Evolutionary conservation across 306 rosid genomes (phyloP).

Genomic region (Prunus mongolica): DNA sequence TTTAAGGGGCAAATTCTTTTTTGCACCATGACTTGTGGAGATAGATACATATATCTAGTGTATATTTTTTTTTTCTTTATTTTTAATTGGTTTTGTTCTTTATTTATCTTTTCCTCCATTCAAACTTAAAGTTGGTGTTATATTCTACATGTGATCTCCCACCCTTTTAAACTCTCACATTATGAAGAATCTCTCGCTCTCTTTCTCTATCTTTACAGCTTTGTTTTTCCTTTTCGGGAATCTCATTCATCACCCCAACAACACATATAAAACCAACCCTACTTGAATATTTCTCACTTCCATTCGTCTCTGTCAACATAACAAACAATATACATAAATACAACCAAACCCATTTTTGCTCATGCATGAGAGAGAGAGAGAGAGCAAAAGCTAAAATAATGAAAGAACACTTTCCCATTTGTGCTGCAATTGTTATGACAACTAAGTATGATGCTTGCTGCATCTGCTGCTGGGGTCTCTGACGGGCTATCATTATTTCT

Average conservation of each 20-base stretch:
- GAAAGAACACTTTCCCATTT: slow-evolving; percentile 15
- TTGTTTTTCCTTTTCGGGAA: slow-evolving; percentile 49
- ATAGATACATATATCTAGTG: slow-evolving; percentile 14
- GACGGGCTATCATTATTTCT: slow-evolving; percentile 57
- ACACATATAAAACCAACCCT: slow-evolving; percentile 56
- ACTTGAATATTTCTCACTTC: slow-evolving; percentile 58
- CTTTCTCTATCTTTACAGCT: slow-evolving; percentile 10
- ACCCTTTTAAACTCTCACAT: slow-evolving; percentile 33
- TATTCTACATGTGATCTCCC: slow-evolving; percentile 57
- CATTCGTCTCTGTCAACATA: slow-evolving; percentile 42
- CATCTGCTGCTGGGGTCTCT: slow-evolving; percentile 15
- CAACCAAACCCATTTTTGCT: background rate
- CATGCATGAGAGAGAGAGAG: background rate
- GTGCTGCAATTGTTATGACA: background rate
- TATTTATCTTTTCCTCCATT: slow-evolving; percentile 19
- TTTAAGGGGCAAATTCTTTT: slow-evolving; percentile 39
- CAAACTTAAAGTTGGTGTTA: slow-evolving; percentile 40
- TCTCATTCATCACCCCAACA: slow-evolving; percentile 64
- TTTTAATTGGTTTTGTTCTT: background rate
- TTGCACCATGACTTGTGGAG: slow-evolving; percentile 57
- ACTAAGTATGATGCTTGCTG: slow-evolving; percentile 12
- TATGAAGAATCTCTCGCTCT: slow-evolving; percentile 35
- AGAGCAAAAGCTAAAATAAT: background rate
- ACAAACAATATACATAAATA: slow-evolving; percentile 2
- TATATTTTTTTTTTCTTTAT: background rate